Evolutionary conservation across 768 basidiomycete genomes (phyloP).

Genomic region (Tephrocybe sp.): DNA sequence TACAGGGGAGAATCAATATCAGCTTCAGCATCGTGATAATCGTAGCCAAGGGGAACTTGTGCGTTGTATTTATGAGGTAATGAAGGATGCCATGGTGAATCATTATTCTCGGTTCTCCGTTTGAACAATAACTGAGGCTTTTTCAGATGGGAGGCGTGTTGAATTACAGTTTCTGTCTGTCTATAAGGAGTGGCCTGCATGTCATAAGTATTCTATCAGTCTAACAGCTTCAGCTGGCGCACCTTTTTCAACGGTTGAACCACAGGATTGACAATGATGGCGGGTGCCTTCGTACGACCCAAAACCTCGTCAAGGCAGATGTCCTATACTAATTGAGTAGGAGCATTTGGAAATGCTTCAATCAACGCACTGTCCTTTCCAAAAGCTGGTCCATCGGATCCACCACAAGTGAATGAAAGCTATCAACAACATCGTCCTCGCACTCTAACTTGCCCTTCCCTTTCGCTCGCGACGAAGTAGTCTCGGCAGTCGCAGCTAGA

Average conservation of each 20-base stretch:
- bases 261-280: constrained; percentile 55
- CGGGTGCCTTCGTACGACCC: constrained; percentile 68
- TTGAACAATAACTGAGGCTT: constrained; percentile 86
- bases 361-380: constrained; percentile 70
- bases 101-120: constrained; percentile 54
- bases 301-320: constrained; percentile 77
- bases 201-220: constrained; percentile 11
- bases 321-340: constrained; percentile 50
- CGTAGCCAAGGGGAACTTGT: constrained; percentile 76
- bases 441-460: constrained; percentile 56
- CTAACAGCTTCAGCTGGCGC: constrained; percentile 1
- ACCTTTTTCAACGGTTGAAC: constrained; percentile 33
- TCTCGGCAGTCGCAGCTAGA: constrained; percentile 45
- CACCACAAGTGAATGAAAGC: constrained; percentile 75
- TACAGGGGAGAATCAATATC: constrained; percentile 27
- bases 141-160: constrained; percentile 70
- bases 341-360: not conserved
- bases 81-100: constrained; percentile 66
- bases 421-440: constrained; percentile 84
- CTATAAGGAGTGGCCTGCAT: constrained; percentile 34
- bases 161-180: constrained; percentile 57
- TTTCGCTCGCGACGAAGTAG: constrained; percentile 35
- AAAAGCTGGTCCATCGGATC: constrained; percentile 83
- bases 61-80: constrained; percentile 82
- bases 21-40: constrained; percentile 34